Percentiles rank a stretch among this genome's conserved stretches.
Evolutionary conservation across 129 eudicot species (phyloP).

Genomic region (Flaveria bidentis): DNA sequence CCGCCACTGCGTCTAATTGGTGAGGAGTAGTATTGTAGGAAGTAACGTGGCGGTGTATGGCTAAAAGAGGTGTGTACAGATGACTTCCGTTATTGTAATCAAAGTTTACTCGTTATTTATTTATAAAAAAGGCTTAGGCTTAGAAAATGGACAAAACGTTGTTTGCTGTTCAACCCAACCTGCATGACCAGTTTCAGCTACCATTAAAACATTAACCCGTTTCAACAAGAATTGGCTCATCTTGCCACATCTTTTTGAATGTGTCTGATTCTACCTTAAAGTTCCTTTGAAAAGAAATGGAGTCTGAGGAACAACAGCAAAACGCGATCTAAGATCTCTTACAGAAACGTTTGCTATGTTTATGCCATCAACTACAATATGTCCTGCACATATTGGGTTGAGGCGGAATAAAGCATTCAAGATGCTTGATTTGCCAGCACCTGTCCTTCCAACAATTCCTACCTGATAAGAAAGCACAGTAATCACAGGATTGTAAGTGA

Average conservation of each 20-base stretch:
- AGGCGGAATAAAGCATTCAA: slow-evolving; percentile 89
- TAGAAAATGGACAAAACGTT: background rate
- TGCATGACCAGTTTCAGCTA: background rate
- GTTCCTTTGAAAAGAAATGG: slow-evolving; percentile 94
- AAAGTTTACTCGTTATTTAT: background rate
- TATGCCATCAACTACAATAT: slow-evolving; percentile 72
- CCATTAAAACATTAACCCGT: background rate
- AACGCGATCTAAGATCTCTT: slow-evolving; percentile 79
- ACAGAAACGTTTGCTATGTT: slow-evolving; percentile 59
- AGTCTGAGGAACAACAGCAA: slow-evolving; percentile 89
- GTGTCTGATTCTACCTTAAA: slow-evolving; percentile 55
- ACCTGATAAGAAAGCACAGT: slow-evolving; percentile 45
- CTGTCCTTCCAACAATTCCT: slow-evolving; percentile 96
- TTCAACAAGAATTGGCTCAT: slow-evolving; percentile 2
- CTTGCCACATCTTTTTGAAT: background rate
- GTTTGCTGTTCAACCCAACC: background rate
- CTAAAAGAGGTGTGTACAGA: background rate
- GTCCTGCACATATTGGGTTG: slow-evolving; percentile 66
- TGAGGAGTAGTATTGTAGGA: background rate
- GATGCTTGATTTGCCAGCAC: slow-evolving; percentile 97
- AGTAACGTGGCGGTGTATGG: background rate
- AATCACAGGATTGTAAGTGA: background rate
- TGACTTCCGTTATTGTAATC: background rate
- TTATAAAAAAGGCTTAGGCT: background rate
- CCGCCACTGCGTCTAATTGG: background rate